Percentiles rank a stretch among this genome's conserved stretches.
These are phyloP conservation scores for Circinella umbellata DNA, from an alignment of 371 early-diverging fungal genomes.

Conservation along the genomic window DNA sequence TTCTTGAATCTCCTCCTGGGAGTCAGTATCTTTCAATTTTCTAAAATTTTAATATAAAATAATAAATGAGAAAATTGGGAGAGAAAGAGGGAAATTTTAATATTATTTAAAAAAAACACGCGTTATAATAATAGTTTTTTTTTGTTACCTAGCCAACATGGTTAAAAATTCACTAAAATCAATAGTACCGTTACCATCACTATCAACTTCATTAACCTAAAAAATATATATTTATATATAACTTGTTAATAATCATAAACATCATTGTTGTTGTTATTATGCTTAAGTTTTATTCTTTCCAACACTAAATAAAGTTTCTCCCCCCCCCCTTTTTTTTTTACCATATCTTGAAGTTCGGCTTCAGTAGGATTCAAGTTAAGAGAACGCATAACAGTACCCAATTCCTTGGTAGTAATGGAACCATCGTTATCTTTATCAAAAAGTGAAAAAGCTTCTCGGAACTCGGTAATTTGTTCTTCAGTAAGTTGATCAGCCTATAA, in stretches of 20 bases:
- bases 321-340: slow-evolving; percentile 17
- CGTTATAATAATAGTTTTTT: not conserved
- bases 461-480: slow-evolving; percentile 92
- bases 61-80: not conserved
- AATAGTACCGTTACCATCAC: slow-evolving; percentile 91
- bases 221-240: not conserved
- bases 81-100: not conserved
- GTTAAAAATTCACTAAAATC: slow-evolving; percentile 94
- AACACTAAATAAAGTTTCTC: too few relatives aligned
- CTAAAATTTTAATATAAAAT: slow-evolving; percentile 24
- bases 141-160: slow-evolving; percentile 82
- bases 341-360: slow-evolving; percentile 82
- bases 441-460: slow-evolving; percentile 49
- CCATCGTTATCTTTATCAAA: slow-evolving; percentile 85
- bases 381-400: slow-evolving; percentile 94
- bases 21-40: slow-evolving; percentile 56
- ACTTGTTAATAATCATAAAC: not conserved
- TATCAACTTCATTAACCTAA: slow-evolving; percentile 88
- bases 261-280: not conserved
- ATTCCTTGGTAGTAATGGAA: slow-evolving; percentile 83
- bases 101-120: too few relatives aligned
- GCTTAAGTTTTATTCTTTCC: too few relatives aligned
- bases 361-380: slow-evolving; percentile 86
- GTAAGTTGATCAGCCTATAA: slow-evolving; percentile 86
- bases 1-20: slow-evolving; percentile 59